These are phyloP conservation scores for Rhizopogon vulgaris DNA, from an alignment of 768 basidiomycete genomes.

Conservation along the genomic window DNA sequence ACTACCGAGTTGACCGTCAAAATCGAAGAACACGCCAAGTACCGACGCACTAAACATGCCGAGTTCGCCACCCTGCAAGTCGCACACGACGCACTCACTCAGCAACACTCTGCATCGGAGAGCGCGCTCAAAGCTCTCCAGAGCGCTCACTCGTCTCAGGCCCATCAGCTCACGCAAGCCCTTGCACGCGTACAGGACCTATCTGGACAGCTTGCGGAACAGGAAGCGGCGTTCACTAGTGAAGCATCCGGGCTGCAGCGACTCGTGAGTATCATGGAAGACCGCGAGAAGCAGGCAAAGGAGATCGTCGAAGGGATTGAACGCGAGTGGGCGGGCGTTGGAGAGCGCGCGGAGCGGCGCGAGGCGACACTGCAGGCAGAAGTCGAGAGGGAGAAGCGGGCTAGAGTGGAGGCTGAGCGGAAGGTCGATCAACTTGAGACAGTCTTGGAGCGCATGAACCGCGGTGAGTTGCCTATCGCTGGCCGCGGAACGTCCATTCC, in stretches of 20 bases:
- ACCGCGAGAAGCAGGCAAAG: conserved; percentile 80
- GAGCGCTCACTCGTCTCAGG: conserved; percentile 62
- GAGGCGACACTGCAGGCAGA: conserved; percentile 66
- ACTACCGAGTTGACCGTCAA: conserved; percentile 63
- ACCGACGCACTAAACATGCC: conserved; percentile 74
- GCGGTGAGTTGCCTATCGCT: conserved; percentile 64
- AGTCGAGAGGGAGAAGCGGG: conserved; percentile 62
- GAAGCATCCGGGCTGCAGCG: conserved; percentile 72
- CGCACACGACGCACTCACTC: conserved; percentile 64
- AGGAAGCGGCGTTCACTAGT: conserved; percentile 74
- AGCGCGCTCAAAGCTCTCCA: conserved; percentile 69
- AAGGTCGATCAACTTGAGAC: conserved; percentile 65
- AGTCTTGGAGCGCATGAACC: conserved; percentile 64
- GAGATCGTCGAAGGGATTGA: conserved; percentile 79
- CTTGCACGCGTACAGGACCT: conserved; percentile 71
- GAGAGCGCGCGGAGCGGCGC: conserved; percentile 60
- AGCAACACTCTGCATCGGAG: conserved; percentile 61
- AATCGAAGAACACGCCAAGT: conserved; percentile 78
- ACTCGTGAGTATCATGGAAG: conserved; percentile 80
- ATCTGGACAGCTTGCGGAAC: conserved; percentile 73
- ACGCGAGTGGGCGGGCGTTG: conserved; percentile 71
- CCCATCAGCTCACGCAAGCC: conserved; percentile 72
- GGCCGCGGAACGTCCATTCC: conserved; percentile 32
- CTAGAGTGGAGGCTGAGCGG: conserved; percentile 67
- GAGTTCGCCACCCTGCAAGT: conserved; percentile 74